A percentile compares a stretch with the other conserved stretches of the same genome.
phyloP scores from a whole-genome alignment of 176 grass and related monocot genomes.

The Thinopyrum elongatum region DNA sequence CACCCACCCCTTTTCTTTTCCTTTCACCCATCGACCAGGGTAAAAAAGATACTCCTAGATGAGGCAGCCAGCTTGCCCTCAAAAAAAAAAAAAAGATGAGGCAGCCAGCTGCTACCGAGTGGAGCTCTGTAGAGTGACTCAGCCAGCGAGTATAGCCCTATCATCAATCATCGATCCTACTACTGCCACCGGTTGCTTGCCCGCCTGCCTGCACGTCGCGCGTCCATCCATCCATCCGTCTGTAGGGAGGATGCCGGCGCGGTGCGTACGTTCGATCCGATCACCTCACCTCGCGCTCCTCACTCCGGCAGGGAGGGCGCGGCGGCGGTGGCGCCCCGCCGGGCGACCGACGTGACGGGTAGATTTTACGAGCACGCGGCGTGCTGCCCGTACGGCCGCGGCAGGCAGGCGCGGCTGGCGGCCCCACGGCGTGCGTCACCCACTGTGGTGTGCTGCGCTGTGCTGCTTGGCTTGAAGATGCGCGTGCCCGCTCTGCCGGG shows the following conservation, averaged over 20 bases:
- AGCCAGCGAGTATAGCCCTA: neutral
- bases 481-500: neutral
- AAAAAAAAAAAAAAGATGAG: too few relatives aligned
- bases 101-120: neutral
- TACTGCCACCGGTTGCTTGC: neutral
- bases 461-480: neutral
- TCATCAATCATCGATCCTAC: neutral
- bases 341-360: conserved; percentile 9
- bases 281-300: too few relatives aligned
- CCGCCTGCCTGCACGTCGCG: neutral
- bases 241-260: neutral
- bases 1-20: neutral
- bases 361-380: neutral
- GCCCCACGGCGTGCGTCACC: neutral
- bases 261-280: neutral
- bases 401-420: neutral
- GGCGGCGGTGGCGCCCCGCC: neutral
- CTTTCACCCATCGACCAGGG: neutral
- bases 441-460: neutral
- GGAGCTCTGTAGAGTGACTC: neutral
- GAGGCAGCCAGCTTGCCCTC: neutral
- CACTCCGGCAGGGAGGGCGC: neutral
- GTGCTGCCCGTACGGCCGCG: conserved; percentile 28
- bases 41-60: neutral
- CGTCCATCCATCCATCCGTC: neutral